A percentile compares a stretch with the other conserved stretches of the same genome.
Evolutionary conservation across 1,139 yeast species (phyloP).

Genomic region (Geotrichum candidum): DNA sequence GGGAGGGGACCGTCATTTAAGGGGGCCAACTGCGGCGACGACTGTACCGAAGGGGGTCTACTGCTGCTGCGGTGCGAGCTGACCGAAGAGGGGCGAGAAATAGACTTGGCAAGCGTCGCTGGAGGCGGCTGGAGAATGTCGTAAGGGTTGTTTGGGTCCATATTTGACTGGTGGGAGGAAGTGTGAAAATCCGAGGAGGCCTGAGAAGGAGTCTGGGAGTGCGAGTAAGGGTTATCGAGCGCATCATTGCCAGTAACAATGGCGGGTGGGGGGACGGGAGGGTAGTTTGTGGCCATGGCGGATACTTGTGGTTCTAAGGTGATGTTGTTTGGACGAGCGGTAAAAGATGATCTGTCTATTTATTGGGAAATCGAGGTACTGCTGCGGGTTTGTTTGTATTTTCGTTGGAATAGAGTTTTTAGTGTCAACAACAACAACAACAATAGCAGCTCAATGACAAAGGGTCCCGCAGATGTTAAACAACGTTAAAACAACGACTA

Average conservation of each 20-base stretch:
- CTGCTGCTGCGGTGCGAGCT: neutral
- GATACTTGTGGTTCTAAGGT: neutral
- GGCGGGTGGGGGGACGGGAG: neutral
- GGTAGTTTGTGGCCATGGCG: neutral
- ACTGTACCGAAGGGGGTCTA: constrained; percentile 1
- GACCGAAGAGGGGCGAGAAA: constrained; percentile 1
- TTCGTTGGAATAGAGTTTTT: neutral
- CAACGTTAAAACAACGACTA: no score
- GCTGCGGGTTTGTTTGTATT: neutral
- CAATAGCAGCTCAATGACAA: neutral
- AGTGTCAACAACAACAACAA: neutral
- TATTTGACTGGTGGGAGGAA: neutral
- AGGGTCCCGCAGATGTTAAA: neutral
- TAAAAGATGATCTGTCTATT: neutral
- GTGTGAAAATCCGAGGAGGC: neutral
- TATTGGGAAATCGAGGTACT: neutral
- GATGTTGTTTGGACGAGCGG: neutral
- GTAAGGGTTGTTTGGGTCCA: neutral
- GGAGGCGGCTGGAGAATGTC: constrained; percentile 6
- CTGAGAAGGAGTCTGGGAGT: neutral
- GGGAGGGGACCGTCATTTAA: constrained; percentile 5
- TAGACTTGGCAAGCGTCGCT: neutral
- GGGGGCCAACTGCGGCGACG: constrained; percentile 1
- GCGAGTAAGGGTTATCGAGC: neutral
- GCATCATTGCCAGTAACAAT: neutral